Evolutionary conservation across 805 yeast species (phyloP).

Genomic region (Metschnikowia matae): DNA sequence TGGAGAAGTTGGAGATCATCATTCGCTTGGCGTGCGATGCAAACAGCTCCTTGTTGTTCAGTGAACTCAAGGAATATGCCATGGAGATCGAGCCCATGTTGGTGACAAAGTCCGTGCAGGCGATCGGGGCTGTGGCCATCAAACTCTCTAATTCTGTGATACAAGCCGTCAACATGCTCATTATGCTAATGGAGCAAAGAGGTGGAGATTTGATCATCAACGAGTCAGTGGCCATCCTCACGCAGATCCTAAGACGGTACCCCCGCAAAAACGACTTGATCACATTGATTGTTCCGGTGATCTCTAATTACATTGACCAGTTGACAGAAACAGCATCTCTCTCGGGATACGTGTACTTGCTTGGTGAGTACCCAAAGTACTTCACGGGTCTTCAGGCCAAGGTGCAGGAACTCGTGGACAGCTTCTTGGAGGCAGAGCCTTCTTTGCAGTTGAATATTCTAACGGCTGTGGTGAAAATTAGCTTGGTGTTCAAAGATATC

Average conservation of each 20-base stretch:
- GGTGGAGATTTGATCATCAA: slow-evolving; percentile 57
- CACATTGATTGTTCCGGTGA: slow-evolving; percentile 52
- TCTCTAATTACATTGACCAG: slow-evolving; percentile 45
- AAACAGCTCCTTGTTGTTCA: slow-evolving; percentile 55
- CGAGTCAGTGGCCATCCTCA: slow-evolving; percentile 58
- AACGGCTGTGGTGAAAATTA: slow-evolving; percentile 59
- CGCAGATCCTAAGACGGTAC: slow-evolving; percentile 63
- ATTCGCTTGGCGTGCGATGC: slow-evolving; percentile 61
- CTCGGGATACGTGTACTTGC: slow-evolving; percentile 61
- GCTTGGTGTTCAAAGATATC: slow-evolving; percentile 21
- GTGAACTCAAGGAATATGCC: slow-evolving; percentile 75
- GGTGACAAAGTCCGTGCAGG: slow-evolving; percentile 60
- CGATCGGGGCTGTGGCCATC: slow-evolving; percentile 70
- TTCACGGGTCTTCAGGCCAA: slow-evolving; percentile 51
- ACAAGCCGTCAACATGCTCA: slow-evolving; percentile 57
- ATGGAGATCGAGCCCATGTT: slow-evolving; percentile 83
- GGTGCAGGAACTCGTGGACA: slow-evolving; percentile 44
- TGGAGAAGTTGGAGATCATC: slow-evolving; percentile 73
- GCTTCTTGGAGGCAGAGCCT: slow-evolving; percentile 57
- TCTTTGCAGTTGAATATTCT: slow-evolving; percentile 56
- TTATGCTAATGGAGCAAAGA: slow-evolving; percentile 57
- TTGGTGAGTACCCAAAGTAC: slow-evolving; percentile 66
- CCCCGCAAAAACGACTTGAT: slow-evolving; percentile 48
- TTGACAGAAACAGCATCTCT: slow-evolving; percentile 48
- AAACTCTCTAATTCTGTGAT: slow-evolving; percentile 50